Percentiles rank a stretch among this genome's conserved stretches.
Evolutionary conservation across 352 stramenopile genomes (phyloP).

Genomic region (Poterioochromonas sp.): DNA sequence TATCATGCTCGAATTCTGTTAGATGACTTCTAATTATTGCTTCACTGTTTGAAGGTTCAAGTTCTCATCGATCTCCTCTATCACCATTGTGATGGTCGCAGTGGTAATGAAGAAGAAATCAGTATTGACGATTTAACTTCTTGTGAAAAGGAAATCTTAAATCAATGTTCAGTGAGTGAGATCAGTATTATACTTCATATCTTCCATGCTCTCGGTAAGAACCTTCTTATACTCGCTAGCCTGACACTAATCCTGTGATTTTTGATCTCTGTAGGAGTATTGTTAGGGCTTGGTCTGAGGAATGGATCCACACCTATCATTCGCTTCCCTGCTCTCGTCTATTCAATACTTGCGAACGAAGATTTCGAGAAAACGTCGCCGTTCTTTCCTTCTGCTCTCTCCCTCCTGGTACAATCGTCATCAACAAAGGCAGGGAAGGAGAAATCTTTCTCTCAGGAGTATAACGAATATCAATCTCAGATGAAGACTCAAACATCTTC

Average conservation of each 20-base stretch:
- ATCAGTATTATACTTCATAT: too few relatives aligned
- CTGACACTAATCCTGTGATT: background rate
- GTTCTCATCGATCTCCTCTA: background rate
- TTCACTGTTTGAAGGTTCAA: too few relatives aligned
- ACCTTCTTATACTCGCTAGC: background rate
- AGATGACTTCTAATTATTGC: too few relatives aligned
- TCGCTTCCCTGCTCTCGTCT: background rate
- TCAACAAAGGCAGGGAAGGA: too few relatives aligned
- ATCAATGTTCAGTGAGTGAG: too few relatives aligned
- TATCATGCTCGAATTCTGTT: too few relatives aligned
- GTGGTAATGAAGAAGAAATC: background rate
- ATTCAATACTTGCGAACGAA: background rate
- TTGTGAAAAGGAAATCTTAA: too few relatives aligned
- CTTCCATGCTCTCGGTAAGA: background rate
- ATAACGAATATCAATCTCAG: too few relatives aligned
- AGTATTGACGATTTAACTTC: too few relatives aligned
- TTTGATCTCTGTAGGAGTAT: background rate
- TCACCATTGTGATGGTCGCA: background rate
- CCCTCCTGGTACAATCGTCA: too few relatives aligned
- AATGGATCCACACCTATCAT: background rate
- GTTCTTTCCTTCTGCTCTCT: background rate
- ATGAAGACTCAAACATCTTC: too few relatives aligned
- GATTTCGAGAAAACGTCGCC: background rate
- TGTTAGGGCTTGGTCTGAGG: background rate
- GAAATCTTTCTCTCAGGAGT: too few relatives aligned